Evolutionary conservation across 495 filamentous ascomycete genomes (phyloP).

Genomic region (Bryoglossum gracile): DNA sequence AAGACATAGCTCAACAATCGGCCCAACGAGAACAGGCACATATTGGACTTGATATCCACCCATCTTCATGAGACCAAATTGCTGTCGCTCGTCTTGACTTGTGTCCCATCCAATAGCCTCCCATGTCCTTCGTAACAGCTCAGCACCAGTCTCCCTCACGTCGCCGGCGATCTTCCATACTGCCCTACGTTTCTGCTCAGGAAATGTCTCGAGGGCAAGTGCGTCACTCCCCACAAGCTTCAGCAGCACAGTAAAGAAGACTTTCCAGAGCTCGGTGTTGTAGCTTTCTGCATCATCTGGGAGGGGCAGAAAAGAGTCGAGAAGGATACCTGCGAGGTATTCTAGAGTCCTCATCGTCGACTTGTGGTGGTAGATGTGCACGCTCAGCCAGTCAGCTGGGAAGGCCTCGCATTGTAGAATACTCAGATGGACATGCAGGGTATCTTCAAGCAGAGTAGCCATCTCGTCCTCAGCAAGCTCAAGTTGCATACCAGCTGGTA

Average conservation of each 20-base stretch:
- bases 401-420: constrained; percentile 88
- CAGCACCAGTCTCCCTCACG: constrained; percentile 84
- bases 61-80: constrained; percentile 75
- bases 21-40: constrained; percentile 82
- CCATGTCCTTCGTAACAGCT: constrained; percentile 78
- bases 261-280: constrained; percentile 87
- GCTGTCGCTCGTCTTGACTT: constrained; percentile 59
- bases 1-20: constrained; percentile 88
- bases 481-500: constrained; percentile 57
- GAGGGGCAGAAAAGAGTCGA: constrained; percentile 70
- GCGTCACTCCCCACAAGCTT: constrained; percentile 83
- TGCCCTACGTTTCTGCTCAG: constrained; percentile 89
- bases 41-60: constrained; percentile 98
- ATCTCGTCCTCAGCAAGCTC: constrained; percentile 71
- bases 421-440: constrained; percentile 76
- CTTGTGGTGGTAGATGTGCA: constrained; percentile 92
- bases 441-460: constrained; percentile 62
- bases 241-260: constrained; percentile 83
- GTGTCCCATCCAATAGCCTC: constrained; percentile 97
- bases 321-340: constrained; percentile 67
- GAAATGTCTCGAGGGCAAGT: constrained; percentile 89
- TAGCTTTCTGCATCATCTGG: constrained; percentile 91
- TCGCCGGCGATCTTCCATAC: constrained; percentile 99
- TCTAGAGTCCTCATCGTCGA: constrained; percentile 85
- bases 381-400: constrained; percentile 80